A percentile compares a stretch with the other conserved stretches of the same genome.
Conservation (phyloP, 306 rosid genomes). For the Trichosanthes truncata region DNA sequence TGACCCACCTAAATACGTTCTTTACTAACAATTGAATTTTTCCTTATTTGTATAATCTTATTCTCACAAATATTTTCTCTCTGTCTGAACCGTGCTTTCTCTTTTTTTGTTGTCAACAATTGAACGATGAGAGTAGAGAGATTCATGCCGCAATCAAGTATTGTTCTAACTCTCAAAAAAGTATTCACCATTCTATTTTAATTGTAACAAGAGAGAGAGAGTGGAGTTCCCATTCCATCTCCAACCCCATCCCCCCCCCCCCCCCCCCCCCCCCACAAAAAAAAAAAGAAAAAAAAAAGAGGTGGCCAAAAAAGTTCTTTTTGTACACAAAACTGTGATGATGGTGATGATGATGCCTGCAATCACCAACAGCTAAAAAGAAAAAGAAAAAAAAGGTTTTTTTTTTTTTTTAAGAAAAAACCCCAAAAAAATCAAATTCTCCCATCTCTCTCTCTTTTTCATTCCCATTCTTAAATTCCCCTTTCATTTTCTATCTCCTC, state of each 20-base stretch:
- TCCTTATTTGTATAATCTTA: too few species aligned
- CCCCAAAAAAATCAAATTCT: neutral
- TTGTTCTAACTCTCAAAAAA: too few species aligned
- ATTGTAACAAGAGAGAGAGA: neutral
- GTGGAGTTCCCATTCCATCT: slow-evolving; percentile 26
- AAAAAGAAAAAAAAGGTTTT: neutral
- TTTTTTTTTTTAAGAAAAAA: too few species aligned
- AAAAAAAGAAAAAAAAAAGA: slow-evolving; percentile 29
- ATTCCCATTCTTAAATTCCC: neutral
- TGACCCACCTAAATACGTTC: too few species aligned
- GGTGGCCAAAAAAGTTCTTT: slow-evolving; percentile 79
- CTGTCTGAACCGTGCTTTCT: too few species aligned
- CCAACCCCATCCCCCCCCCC: slow-evolving; percentile 38
- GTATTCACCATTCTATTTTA: too few species aligned
- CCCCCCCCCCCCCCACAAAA: too few species aligned
- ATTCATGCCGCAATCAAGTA: too few species aligned
- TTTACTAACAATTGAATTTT: too few species aligned
- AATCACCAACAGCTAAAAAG: slow-evolving; percentile 20
- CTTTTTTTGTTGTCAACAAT: too few species aligned
- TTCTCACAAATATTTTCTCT: too few species aligned
- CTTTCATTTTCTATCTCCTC: slow-evolving; percentile 9
- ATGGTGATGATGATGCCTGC: slow-evolving; percentile 28
- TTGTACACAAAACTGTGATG: slow-evolving; percentile 78
- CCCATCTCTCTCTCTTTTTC: slow-evolving; percentile 7
- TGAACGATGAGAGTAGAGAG: too few species aligned